These are phyloP conservation scores for Dictyostelium firmibasis DNA, from an alignment of 78 protist species.

Conservation along the genomic window DNA sequence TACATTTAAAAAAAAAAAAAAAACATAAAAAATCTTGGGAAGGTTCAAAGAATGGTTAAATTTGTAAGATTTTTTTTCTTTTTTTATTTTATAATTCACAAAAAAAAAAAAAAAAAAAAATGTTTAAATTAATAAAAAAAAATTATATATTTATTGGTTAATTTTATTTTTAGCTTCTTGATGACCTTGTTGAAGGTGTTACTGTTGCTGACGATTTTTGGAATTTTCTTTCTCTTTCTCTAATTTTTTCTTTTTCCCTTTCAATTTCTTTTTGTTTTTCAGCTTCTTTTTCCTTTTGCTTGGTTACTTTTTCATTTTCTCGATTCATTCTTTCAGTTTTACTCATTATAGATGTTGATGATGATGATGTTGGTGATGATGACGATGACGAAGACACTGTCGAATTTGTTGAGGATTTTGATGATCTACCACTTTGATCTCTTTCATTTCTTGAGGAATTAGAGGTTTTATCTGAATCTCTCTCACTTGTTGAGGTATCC, in stretches of 20 bases:
- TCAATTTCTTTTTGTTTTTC: slow-evolving; percentile 20
- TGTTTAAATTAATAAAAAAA: too few relatives aligned
- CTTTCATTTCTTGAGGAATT: not conserved
- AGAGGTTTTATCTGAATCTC: not conserved
- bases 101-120: too few relatives aligned
- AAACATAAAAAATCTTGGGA: too few relatives aligned
- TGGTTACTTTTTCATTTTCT: not conserved
- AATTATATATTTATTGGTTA: not conserved
- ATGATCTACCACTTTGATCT: not conserved
- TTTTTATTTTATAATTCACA: too few relatives aligned
- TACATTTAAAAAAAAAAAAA: too few relatives aligned
- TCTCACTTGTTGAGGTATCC: not conserved
- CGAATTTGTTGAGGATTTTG: not conserved
- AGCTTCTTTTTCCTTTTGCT: not conserved
- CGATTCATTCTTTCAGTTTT: not conserved
- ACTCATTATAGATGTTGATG: not conserved
- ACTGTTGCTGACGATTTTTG: not conserved
- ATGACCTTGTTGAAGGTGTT: not conserved
- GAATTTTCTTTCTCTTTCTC: slow-evolving; percentile 23
- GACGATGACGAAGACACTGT: not conserved
- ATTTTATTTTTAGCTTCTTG: not conserved
- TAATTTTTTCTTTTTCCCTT: slow-evolving; percentile 37
- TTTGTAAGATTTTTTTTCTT: not conserved
- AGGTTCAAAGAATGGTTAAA: too few relatives aligned
- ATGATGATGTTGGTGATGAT: not conserved